These are phyloP conservation scores for Ricinus communis DNA, from an alignment of 345 rosid species.

Conservation along the genomic window DNA sequence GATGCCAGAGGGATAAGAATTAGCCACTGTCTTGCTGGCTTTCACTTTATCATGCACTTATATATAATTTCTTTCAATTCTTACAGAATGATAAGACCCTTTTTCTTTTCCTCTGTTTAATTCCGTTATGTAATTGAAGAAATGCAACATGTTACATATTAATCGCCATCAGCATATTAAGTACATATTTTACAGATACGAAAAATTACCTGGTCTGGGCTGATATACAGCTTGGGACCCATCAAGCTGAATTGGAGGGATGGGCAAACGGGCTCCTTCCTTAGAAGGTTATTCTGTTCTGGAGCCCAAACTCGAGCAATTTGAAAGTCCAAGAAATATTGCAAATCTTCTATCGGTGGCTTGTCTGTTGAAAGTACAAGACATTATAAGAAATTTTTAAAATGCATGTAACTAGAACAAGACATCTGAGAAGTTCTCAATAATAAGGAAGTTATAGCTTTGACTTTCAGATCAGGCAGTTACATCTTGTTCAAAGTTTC, in stretches of 20 bases:
- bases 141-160: neutral
- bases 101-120: too few species aligned
- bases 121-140: neutral
- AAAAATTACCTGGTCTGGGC: slow-evolving; percentile 80
- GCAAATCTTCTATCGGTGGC: slow-evolving; percentile 95
- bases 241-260: slow-evolving; percentile 97
- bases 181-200: neutral
- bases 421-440: neutral
- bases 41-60: too few species aligned
- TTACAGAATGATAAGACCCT: neutral
- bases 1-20: too few species aligned
- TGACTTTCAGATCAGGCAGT: neutral
- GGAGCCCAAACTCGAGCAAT: slow-evolving; percentile 92
- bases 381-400: too few species aligned
- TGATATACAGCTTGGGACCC: slow-evolving; percentile 97
- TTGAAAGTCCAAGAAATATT: slow-evolving; percentile 92
- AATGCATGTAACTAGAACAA: neutral
- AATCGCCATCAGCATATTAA: slow-evolving; percentile 8
- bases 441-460: neutral
- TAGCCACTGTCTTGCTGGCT: too few species aligned
- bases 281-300: slow-evolving; percentile 77
- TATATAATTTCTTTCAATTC: neutral
- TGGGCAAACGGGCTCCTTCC: slow-evolving; percentile 86
- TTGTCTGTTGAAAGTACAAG: slow-evolving; percentile 58
- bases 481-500: neutral